Base-by-base conservation (phyloP, 495 filamentous ascomycete species). In the Recurvomyces mirabilis region DNA sequence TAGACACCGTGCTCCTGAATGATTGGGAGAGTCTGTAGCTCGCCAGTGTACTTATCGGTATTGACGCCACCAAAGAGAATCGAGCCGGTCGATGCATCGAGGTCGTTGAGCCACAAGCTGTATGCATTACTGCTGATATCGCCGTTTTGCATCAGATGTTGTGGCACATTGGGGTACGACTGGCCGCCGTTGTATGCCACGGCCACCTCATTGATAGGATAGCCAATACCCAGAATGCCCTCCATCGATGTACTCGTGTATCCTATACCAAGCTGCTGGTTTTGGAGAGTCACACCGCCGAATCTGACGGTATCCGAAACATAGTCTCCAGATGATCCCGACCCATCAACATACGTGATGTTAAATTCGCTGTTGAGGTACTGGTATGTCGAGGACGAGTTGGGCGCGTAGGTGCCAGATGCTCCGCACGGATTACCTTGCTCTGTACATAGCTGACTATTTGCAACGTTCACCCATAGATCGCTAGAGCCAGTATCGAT, bases 41-140 rank as follows among this genome's bases (percentile, higher is more conserved):
- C 51, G 19, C 84, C 87, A 5, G 62, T 63, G 61, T 79, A 96
- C 54, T 88, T 85, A 24, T 69, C 79, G 1, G 78, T 80, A 62
- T 98, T 82, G 40, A 98, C 77, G 36, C 91, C 91, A 20, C 91
- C 91, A 53, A 98, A 98, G 11, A 98, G 67, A 41, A 98, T 84
- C 38, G 74, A 79, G 24, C 91, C 91, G 5, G 74, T 81, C 49
- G 69, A 58, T 3, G 67, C 53, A 9, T 81, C 69, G 0, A 87
- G 69, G 52, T 88, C 83, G 65, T 93, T 86, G 22, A 94, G 70
- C 86, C 86, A 94, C 0, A 94, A 62, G 47, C 80, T 87, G 62
- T 89, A 98, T 13, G 88, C 87, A 48, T 78, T 83, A 14, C 84
- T 81, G 37, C 79, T 69, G 54, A 94, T 93, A 22, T 78, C 25